These are phyloP conservation scores for Onygenales sp. DNA, from an alignment of 2,329 filamentous ascomycete genomes.

Conservation along the genomic window DNA sequence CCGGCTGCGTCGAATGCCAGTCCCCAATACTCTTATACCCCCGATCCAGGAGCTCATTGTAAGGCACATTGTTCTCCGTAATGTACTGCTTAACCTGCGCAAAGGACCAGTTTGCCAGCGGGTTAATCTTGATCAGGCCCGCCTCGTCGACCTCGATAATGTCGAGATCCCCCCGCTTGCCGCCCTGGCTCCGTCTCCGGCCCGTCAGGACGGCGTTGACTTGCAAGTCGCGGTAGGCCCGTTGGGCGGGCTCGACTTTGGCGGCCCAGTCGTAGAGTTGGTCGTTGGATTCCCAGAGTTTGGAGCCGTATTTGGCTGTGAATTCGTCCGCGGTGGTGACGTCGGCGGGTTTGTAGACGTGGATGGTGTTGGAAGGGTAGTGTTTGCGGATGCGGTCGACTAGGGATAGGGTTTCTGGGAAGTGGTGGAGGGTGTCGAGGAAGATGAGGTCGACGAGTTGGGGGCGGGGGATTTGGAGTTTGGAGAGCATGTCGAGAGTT, in stretches of 20 bases:
- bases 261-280: slow-evolving; percentile 94
- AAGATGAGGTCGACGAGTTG: slow-evolving; percentile 53
- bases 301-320: slow-evolving; percentile 67
- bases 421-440: slow-evolving; percentile 77
- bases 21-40: slow-evolving; percentile 99
- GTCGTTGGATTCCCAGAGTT: slow-evolving; percentile 74
- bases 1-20: slow-evolving; percentile 93
- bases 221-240: slow-evolving; percentile 77
- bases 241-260: slow-evolving; percentile 93
- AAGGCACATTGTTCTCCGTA: slow-evolving; percentile 76
- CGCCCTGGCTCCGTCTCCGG: slow-evolving; percentile 82
- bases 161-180: slow-evolving; percentile 79
- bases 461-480: slow-evolving; percentile 38
- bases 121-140: slow-evolving; percentile 94
- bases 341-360: slow-evolving; percentile 81
- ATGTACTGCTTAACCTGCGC: slow-evolving; percentile 82
- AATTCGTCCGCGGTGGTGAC: slow-evolving; percentile 67
- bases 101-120: slow-evolving; percentile 89
- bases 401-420: slow-evolving; percentile 64
- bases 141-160: slow-evolving; percentile 90
- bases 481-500: slow-evolving; percentile 61
- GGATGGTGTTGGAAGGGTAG: slow-evolving; percentile 72
- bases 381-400: slow-evolving; percentile 63
- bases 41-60: slow-evolving; percentile 79
- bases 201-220: slow-evolving; percentile 90